Conservation (phyloP, 306 rosid genomes). For the Malus fusca region DNA sequence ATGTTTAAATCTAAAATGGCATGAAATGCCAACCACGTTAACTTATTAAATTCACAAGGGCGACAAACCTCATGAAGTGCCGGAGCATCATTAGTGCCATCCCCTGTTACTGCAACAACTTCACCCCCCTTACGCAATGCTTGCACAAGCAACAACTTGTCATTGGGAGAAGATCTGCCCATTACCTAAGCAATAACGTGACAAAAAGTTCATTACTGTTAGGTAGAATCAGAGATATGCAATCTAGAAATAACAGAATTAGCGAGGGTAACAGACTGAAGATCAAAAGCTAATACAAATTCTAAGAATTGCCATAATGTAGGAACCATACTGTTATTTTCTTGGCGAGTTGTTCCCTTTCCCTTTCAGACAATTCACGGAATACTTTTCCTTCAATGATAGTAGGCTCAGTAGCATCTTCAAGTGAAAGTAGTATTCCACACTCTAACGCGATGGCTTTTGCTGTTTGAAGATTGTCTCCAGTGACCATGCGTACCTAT, state of each 20-base stretch:
- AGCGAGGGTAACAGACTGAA: constrained; percentile 13
- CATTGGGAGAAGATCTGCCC: constrained; percentile 99
- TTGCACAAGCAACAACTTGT: constrained; percentile 96
- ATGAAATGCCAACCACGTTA: background rate
- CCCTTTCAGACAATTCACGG: constrained; percentile 65
- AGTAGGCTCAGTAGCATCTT: constrained; percentile 67
- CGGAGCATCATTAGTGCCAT: constrained; percentile 98
- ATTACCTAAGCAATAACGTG: constrained; percentile 50
- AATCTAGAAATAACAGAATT: background rate
- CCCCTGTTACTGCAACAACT: constrained; percentile 98
- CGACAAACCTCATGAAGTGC: constrained; percentile 92
- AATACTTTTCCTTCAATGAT: constrained; percentile 84
- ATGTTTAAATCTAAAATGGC: background rate
- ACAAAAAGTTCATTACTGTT: background rate
- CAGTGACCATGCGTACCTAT: constrained; percentile 97
- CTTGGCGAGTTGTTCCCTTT: constrained; percentile 68
- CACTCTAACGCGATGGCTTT: constrained; percentile 95
- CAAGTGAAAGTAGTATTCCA: constrained; percentile 68
- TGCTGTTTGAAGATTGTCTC: constrained; percentile 93
- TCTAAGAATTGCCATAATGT: constrained; percentile 1
- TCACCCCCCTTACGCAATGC: constrained; percentile 88
- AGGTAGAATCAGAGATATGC: background rate
- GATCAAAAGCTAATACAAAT: constrained; percentile 12
- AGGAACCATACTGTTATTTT: constrained; percentile 47
- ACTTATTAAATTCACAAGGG: constrained; percentile 16